These are phyloP conservation scores for Ascochyta pisi DNA, from an alignment of 2,329 filamentous ascomycete species.

Conservation along the genomic window DNA sequence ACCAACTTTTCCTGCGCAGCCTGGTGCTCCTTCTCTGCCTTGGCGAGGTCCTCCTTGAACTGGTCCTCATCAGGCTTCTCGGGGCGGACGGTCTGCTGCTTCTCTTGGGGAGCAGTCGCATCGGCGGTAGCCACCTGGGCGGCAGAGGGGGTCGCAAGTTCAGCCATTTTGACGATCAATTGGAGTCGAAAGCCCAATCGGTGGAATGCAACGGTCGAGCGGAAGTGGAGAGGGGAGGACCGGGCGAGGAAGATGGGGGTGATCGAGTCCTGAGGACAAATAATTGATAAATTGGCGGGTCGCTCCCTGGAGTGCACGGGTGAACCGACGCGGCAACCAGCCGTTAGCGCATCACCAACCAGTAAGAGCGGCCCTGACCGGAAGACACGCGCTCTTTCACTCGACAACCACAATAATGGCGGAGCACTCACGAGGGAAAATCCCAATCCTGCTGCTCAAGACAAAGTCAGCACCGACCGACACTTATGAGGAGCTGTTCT, in stretches of 20 bases:
- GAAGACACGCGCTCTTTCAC: conserved; percentile 6
- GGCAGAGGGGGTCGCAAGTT: conserved; percentile 48
- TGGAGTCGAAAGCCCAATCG: conserved; percentile 24
- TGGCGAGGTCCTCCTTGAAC: conserved; percentile 79
- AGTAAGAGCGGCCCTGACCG: conserved; percentile 12
- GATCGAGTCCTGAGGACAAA: conserved; percentile 21
- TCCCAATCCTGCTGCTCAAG: conserved; percentile 76
- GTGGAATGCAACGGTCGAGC: conserved; percentile 18
- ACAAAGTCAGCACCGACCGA: conserved; percentile 76
- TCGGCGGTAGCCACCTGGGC: conserved; percentile 43
- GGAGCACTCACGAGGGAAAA: conserved; percentile 27
- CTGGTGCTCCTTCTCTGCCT: conserved; percentile 86
- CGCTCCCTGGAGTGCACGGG: conserved; percentile 20
- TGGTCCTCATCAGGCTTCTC: conserved; percentile 85
- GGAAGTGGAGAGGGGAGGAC: conserved; percentile 15
- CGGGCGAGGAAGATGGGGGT: conserved; percentile 15
- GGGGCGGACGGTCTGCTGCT: conserved; percentile 64
- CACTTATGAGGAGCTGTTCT: conserved; percentile 74
- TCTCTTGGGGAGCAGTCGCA: conserved; percentile 42
- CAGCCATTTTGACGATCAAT: conserved; percentile 44
- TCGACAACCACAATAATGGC: conserved; percentile 32
- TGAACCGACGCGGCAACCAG: conserved; percentile 5
- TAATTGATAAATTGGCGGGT: conserved; percentile 32
- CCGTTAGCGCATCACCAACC: conserved; percentile 11
- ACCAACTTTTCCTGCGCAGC: conserved; percentile 75